A percentile compares a stretch with the other conserved stretches of the same genome.
Evolutionary conservation across 495 filamentous ascomycete genomes (phyloP).

Genomic region (Parachaetomium inaequale): DNA sequence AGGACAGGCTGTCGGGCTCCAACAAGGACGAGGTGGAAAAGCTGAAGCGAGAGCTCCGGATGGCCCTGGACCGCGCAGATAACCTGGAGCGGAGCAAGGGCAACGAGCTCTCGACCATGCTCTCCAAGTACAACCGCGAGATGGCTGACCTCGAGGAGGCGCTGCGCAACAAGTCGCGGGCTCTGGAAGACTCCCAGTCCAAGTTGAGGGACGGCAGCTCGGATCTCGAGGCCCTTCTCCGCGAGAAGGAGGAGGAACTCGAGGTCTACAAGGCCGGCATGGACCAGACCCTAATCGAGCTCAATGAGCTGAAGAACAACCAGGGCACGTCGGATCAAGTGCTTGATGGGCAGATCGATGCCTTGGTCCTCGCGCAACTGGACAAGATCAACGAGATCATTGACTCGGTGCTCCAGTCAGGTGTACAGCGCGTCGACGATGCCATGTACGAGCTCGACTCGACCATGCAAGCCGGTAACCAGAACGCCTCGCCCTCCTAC

Average conservation of each 20-base stretch:
- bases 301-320: conserved; percentile 71
- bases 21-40: conserved; percentile 95
- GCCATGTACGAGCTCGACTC: conserved; percentile 96
- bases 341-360: conserved; percentile 87
- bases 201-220: conserved; percentile 76
- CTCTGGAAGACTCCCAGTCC: conserved; percentile 76
- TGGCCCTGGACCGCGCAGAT: conserved; percentile 88
- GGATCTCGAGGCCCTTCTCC: conserved; percentile 77
- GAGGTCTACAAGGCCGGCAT: conserved; percentile 95
- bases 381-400: conserved; percentile 96
- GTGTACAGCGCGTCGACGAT: conserved; percentile 92
- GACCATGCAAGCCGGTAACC: conserved; percentile 96
- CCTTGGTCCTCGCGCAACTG: conserved; percentile 75
- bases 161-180: conserved; percentile 79
- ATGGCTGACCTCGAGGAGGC: conserved; percentile 95
- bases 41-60: conserved; percentile 90
- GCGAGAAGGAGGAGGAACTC: conserved; percentile 94
- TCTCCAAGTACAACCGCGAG: conserved; percentile 93
- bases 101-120: conserved; percentile 86
- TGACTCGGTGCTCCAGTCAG: conserved; percentile 90
- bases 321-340: conserved; percentile 75
- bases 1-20: conserved; percentile 75
- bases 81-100: conserved; percentile 91
- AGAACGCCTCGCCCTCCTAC: conserved; percentile 93
- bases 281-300: conserved; percentile 88